Base-by-base conservation (phyloP, 306 rosid species). In the Sicyos edulis region DNA sequence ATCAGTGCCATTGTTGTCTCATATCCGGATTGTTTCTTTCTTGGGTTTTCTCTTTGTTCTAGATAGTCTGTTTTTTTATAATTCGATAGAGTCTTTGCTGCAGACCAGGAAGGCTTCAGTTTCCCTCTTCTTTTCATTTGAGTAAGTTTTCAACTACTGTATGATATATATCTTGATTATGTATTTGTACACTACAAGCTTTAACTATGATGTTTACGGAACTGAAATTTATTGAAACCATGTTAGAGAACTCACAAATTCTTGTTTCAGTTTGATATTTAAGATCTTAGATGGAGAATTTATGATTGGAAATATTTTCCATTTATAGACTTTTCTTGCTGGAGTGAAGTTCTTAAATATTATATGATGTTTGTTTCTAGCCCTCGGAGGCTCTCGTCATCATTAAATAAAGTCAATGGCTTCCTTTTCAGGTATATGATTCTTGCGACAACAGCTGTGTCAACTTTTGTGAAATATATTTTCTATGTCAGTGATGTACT, bases 401-500 rank as follows among this genome's bases (percentile, higher is more conserved):
- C 56, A 21, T 50, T 15, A 69, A 49, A 74, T 64, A 34, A 13
- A 71, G 44, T 71, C 61, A 75, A 51, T 65, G 21, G 34, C 72
- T 79, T 81, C 66, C 75, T 50, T 80, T 59, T 71, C 91, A 95
- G 99, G 96, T 95, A 95, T 93, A 91, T 95, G 99, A 95, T 95
- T 76, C 83, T 95, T 73, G 97, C 99, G 8, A 95, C 99, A 49
- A 95, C 99, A 26, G 91, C 88, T 4, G 91, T 95, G 70, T 85
- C 99, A 29, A 89, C 88, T 37, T 91, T 95, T 75, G 89, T 91
- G 22, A 95, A 95, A 83, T 95, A 91, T 69, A 75, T 91, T 77
- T 95, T 95, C 89, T 95, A 91, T 72, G 96, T 95, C 42, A 85
- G 80, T 62, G 99, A 95, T 82, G 84, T 86, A 85, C 92, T 95